Conservation (phyloP, 345 rosid species). For the Dipteronia dyeriana region DNA sequence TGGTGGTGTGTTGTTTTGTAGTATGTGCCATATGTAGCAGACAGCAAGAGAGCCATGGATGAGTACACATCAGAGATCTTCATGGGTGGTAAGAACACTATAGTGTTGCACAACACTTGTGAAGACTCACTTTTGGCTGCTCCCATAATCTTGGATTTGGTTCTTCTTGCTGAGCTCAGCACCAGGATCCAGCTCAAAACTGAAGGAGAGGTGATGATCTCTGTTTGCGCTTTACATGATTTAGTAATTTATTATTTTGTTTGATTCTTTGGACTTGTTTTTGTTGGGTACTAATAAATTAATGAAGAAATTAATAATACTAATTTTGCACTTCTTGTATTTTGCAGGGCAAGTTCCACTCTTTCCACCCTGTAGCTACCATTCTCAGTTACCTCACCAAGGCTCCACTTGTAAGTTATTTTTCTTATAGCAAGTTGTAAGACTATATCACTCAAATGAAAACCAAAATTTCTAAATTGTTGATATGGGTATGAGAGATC, state of each 20-base stretch:
- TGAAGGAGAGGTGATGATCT: conserved; percentile 66
- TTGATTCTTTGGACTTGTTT: background rate
- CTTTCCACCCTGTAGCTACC: conserved; percentile 98
- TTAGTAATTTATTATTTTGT: background rate
- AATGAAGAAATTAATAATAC: background rate
- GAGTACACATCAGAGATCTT: conserved; percentile 98
- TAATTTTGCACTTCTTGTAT: background rate
- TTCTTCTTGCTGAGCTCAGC: conserved; percentile 93
- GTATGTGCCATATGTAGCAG: conserved; percentile 97
- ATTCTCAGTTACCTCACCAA: conserved; percentile 96
- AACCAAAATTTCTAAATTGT: background rate
- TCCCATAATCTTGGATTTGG: conserved; percentile 91
- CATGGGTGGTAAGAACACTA: conserved; percentile 96
- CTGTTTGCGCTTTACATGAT: background rate
- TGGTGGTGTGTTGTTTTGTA: conserved; percentile 26
- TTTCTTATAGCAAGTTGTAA: background rate
- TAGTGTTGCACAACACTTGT: conserved; percentile 91
- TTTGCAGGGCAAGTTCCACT: conserved; percentile 87
- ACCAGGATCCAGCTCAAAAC: conserved; percentile 83
- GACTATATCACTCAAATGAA: background rate
- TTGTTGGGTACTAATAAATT: background rate
- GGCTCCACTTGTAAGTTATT: conserved; percentile 86
- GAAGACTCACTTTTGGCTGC: conserved; percentile 99
- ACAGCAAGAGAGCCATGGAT: conserved; percentile 99
- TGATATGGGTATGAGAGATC: background rate